Conservation (phyloP, 768 basidiomycete species). For the Tricholoma sp. region DNA sequence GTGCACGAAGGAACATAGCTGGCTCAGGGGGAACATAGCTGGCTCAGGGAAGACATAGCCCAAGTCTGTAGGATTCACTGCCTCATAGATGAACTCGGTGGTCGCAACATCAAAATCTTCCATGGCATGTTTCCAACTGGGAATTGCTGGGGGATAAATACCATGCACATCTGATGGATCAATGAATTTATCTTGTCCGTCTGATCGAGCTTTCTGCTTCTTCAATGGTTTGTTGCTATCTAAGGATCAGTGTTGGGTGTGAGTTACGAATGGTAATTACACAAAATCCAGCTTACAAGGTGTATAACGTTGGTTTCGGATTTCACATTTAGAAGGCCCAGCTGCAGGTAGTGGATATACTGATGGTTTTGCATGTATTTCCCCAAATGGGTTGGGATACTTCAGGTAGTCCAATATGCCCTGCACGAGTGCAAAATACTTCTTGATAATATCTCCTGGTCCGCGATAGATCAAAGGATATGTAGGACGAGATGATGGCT, state of each 20-base stretch:
- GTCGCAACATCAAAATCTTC: background rate
- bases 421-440: background rate
- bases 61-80: background rate
- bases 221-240: background rate
- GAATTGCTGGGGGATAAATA: background rate
- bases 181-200: background rate
- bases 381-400: background rate
- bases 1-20: background rate
- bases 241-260: too few relatives aligned
- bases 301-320: background rate
- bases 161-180: background rate
- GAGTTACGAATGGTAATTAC: background rate
- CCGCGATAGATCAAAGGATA: background rate
- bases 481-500: background rate
- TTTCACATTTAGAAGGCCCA: background rate
- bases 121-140: background rate
- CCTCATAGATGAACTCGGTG: background rate
- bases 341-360: background rate
- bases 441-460: background rate
- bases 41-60: constrained; percentile 8
- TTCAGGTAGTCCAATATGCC: background rate
- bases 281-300: background rate
- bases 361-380: background rate
- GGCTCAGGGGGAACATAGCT: too few relatives aligned
- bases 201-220: background rate